Base-by-base conservation (phyloP, 2,329 filamentous ascomycete species). In the Ilyonectria robusta region DNA sequence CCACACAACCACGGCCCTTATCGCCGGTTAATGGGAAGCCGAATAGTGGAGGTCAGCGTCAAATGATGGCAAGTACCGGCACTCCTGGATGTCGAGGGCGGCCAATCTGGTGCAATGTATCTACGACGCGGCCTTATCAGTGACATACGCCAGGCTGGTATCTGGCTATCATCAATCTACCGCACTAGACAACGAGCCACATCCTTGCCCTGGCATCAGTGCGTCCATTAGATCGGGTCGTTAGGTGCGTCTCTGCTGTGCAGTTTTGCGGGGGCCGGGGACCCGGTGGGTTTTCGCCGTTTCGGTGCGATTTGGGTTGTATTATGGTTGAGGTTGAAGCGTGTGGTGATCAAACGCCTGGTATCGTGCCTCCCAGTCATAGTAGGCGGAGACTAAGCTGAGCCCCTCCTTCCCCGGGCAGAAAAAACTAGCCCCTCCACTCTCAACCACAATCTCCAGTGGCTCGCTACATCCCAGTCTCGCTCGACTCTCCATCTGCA, bases 401-500 rank as follows among this genome's bases (percentile, higher is more conserved):
- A 40, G 37, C 50, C 50, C 33, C 33, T 33, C 31, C 48, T 19
- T 33, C 47, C 47, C 13, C 31, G 31, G 31, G n/a, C 9, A 35
- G 31, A 21, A 35, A 51, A 35, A 53, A 53, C 7, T 42, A 53
- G 9, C 17, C 48, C 48, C 48, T 53, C 48, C 48, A 35, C 31
- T 35, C 48, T 23, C n/a, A 53, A 51, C 48, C 26, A 31, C 48
- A 33, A 33, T 21, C 6, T 31, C 26, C 48, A 33, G 44, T 15
- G 21, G 19, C 47, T 50, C 35, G 31, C 31, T 10, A 11, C 48
- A 53, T 10, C 31, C n/a, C 19, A 35, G 23, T 7, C 47, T 53
- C 50, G 31, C 10, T 29, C 58, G 35, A 15, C 53, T 40, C 37
- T 33, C 19, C 64, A 65, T 29, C 53, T 33, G 31, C 26, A 44